Conservation (phyloP, 345 rosid species). For the Crucihimalaya himalaica region DNA sequence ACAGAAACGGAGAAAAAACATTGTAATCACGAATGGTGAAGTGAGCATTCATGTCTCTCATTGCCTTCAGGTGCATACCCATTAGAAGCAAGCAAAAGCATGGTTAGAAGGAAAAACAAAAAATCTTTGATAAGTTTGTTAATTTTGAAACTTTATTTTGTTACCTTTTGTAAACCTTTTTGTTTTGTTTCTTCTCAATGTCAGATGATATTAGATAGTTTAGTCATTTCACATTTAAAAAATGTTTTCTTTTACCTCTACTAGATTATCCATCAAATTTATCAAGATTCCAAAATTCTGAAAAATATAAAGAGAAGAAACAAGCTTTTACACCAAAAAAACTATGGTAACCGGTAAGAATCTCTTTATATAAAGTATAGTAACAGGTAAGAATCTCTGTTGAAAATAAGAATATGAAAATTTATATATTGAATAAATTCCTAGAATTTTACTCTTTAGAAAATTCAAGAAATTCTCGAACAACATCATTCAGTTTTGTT, state of each 20-base stretch:
- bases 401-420: too few species aligned
- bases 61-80: constrained; percentile 29
- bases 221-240: neutral
- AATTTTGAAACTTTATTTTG: constrained; percentile 25
- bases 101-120: constrained; percentile 1
- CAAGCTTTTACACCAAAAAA: too few species aligned
- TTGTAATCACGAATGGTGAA: constrained; percentile 20
- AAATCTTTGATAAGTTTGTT: constrained; percentile 6
- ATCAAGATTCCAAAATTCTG: too few species aligned
- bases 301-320: too few species aligned
- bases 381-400: too few species aligned
- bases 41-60: constrained; percentile 23
- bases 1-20: constrained; percentile 36
- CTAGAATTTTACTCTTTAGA: too few species aligned
- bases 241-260: neutral
- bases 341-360: too few species aligned
- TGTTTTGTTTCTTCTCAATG: neutral
- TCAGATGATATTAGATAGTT: neutral
- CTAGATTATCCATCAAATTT: too few species aligned
- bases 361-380: too few species aligned
- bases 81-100: constrained; percentile 24
- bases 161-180: neutral
- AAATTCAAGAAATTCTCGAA: too few species aligned
- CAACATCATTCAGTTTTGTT: too few species aligned
- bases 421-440: too few species aligned